These are phyloP conservation scores for Zelonia costaricensis DNA, from an alignment of 208 protist species.

Conservation along the genomic window DNA sequence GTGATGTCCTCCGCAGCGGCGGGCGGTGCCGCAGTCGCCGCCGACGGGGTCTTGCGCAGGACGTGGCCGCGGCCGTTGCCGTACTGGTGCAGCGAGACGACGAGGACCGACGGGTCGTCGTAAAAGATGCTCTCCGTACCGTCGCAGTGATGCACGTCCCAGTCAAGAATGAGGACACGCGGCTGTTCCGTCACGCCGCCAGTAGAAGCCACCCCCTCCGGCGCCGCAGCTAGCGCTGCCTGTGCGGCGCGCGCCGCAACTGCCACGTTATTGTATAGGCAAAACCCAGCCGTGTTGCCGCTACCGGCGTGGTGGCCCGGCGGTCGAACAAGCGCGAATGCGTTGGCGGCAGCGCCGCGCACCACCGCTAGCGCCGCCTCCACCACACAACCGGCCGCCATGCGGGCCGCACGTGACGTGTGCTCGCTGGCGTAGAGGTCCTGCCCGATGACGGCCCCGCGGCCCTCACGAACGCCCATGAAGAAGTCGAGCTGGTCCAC, in stretches of 20 bases:
- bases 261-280: constrained; percentile 93
- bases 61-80: constrained; percentile 63
- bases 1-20: constrained; percentile 12
- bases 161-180: constrained; percentile 93
- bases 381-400: constrained; percentile 72
- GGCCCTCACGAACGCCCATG: constrained; percentile 26
- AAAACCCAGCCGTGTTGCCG: constrained; percentile 79
- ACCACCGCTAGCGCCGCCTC: constrained; percentile 67
- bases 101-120: constrained; percentile 89
- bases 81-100: constrained; percentile 94
- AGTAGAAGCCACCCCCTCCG: background rate
- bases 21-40: background rate
- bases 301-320: constrained; percentile 84
- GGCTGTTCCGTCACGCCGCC: constrained; percentile 11
- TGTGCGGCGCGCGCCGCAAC: constrained; percentile 86
- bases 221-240: constrained; percentile 27
- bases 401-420: constrained; percentile 63
- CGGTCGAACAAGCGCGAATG: constrained; percentile 86
- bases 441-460: constrained; percentile 44
- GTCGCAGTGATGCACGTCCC: constrained; percentile 96
- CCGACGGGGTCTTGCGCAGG: constrained; percentile 46
- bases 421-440: constrained; percentile 76
- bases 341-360: constrained; percentile 64
- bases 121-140: constrained; percentile 95
- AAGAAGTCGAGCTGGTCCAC: constrained; percentile 81